Percentiles rank a stretch among this genome's conserved stretches.
These are phyloP conservation scores for Wilcoxina mikolae DNA, from an alignment of 495 filamentous ascomycete species.

Conservation along the genomic window DNA sequence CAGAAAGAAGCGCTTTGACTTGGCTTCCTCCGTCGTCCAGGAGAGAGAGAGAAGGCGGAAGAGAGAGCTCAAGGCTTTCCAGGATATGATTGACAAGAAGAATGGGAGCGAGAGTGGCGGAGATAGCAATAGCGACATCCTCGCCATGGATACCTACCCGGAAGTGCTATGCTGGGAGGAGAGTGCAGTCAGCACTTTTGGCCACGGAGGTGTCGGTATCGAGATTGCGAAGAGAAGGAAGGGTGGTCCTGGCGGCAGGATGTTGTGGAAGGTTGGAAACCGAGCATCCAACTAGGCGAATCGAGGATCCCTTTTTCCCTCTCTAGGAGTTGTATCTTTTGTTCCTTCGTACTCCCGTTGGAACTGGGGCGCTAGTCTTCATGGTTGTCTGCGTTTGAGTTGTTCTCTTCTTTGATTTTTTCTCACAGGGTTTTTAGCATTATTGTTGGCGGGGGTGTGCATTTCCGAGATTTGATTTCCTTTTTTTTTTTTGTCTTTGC, in stretches of 20 bases:
- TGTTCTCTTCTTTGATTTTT: background rate
- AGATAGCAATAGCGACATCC: background rate
- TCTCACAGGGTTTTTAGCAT: background rate
- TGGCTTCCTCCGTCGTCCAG: conserved; percentile 21
- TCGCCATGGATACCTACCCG: background rate
- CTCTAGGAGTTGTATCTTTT: background rate
- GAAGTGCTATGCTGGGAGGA: conserved; percentile 24
- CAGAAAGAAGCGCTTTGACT: conserved; percentile 21
- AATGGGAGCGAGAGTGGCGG: background rate
- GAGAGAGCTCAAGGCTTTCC: conserved; percentile 15
- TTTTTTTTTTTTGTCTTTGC: background rate
- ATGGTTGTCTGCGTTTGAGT: background rate
- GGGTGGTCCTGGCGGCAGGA: conserved; percentile 14
- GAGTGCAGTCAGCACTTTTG: conserved; percentile 24
- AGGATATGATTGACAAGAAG: background rate
- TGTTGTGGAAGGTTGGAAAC: conserved; percentile 21
- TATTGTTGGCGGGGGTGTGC: background rate
- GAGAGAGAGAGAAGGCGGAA: conserved; percentile 25
- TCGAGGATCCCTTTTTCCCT: background rate
- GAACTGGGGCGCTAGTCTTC: too few relatives aligned
- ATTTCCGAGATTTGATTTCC: background rate
- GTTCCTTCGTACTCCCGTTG: background rate
- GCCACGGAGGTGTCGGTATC: conserved; percentile 22
- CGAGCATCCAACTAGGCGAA: background rate
- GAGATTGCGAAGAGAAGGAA: conserved; percentile 25